Evolutionary conservation across 208 protist species (phyloP).

Genomic region (Acanthamoeba culbertsoni): DNA sequence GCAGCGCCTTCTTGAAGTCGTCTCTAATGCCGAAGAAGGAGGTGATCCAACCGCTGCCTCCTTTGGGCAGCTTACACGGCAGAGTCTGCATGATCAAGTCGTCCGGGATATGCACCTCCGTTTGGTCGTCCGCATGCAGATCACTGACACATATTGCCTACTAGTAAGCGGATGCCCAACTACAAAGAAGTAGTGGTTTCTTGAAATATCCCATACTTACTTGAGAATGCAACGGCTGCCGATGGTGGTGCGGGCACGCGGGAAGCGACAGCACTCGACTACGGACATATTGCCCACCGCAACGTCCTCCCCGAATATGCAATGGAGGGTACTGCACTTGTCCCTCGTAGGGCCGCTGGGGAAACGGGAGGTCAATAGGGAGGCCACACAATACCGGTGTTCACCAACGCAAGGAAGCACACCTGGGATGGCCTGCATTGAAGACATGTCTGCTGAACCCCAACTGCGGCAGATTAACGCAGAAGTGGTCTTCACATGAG

Average conservation of each 20-base stretch:
- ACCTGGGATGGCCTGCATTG: background rate
- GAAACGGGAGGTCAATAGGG: background rate
- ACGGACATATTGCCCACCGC: background rate
- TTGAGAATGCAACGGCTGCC: conserved; percentile 16
- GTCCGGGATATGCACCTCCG: background rate
- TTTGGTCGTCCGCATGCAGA: background rate
- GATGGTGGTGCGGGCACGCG: background rate
- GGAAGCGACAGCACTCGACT: conserved; percentile 3
- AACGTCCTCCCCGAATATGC: background rate
- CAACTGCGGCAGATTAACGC: background rate
- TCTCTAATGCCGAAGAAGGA: background rate
- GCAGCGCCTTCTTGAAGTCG: background rate
- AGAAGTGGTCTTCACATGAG: background rate
- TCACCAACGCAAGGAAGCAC: no score
- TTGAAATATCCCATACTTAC: background rate
- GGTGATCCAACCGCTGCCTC: background rate
- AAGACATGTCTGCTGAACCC: conserved; percentile 6
- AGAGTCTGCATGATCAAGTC: conserved; percentile 21
- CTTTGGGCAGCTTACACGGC: background rate
- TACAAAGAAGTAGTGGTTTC: no score
- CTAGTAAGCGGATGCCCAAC: no score
- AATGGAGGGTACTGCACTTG: conserved; percentile 6
- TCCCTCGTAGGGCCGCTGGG: background rate
- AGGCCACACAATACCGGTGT: background rate
- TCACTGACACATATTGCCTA: background rate